phyloP scores from a whole-genome alignment of 345 rosid species.

The Kernera saxatilis region DNA sequence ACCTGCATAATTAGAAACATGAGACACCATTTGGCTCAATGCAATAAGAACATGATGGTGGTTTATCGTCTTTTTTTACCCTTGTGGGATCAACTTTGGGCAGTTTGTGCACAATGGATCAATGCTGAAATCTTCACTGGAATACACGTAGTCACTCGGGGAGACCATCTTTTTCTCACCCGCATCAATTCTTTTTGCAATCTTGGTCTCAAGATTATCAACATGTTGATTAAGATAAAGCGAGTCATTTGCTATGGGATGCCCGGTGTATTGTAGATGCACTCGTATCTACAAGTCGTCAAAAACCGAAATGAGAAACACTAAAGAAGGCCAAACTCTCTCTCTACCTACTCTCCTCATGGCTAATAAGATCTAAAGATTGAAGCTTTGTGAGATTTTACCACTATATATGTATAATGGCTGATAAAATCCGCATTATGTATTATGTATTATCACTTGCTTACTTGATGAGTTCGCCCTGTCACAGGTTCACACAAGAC shows the following conservation, averaged over 20 bases:
- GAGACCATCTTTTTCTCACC: slow-evolving; percentile 23
- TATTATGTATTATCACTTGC: slow-evolving; percentile 10
- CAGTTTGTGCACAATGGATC: slow-evolving; percentile 84
- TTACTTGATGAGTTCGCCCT: slow-evolving; percentile 95
- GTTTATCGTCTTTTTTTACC: slow-evolving; percentile 33
- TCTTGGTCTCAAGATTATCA: slow-evolving; percentile 32
- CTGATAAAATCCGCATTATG: background rate
- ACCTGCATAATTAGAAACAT: slow-evolving; percentile 37
- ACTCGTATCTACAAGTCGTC: slow-evolving; percentile 65
- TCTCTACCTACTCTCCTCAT: background rate
- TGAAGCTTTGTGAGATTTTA: background rate
- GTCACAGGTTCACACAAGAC: slow-evolving; percentile 89
- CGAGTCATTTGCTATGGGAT: slow-evolving; percentile 88
- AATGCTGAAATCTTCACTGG: slow-evolving; percentile 50
- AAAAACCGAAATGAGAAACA: background rate
- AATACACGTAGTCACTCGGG: slow-evolving; percentile 30
- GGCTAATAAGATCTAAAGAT: background rate
- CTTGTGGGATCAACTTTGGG: slow-evolving; percentile 74
- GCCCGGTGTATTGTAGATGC: slow-evolving; percentile 74
- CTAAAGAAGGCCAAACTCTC: background rate
- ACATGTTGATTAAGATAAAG: slow-evolving; percentile 57
- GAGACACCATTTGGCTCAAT: background rate
- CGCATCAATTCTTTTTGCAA: slow-evolving; percentile 55
- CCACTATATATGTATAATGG: background rate
- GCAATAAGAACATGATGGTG: background rate